Evolutionary conservation across 2,329 filamentous ascomycete species (phyloP).

Genomic region (Aspergillus ibericus): DNA sequence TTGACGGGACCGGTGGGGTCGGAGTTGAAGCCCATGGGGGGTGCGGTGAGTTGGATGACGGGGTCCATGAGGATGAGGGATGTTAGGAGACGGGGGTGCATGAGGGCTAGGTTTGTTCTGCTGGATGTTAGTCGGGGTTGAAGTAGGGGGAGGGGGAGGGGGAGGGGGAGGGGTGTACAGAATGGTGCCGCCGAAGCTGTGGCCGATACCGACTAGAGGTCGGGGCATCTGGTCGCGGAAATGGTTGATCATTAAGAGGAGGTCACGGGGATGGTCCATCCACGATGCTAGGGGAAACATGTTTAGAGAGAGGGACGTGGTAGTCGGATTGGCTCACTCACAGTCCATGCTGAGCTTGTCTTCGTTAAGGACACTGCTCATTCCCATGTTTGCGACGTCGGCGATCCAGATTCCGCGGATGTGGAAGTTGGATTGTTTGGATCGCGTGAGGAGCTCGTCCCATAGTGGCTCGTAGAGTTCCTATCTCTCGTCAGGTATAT

Average conservation of each 20-base stretch:
- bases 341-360: slow-evolving; percentile 11
- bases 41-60: background rate
- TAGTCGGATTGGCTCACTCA: background rate
- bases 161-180: slow-evolving; percentile 32
- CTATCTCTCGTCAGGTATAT: slow-evolving; percentile 38
- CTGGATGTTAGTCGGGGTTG: background rate
- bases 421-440: slow-evolving; percentile 57
- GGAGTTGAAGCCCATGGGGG: background rate
- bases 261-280: slow-evolving; percentile 13
- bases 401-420: slow-evolving; percentile 55
- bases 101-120: slow-evolving; percentile 4
- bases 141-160: background rate
- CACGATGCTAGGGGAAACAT: slow-evolving; percentile 4
- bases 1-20: background rate
- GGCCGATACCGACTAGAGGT: slow-evolving; percentile 10
- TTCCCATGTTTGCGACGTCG: slow-evolving; percentile 12
- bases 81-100: slow-evolving; percentile 10
- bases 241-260: slow-evolving; percentile 15
- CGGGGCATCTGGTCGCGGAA: slow-evolving; percentile 14
- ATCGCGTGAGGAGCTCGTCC: slow-evolving; percentile 67
- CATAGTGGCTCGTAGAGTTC: slow-evolving; percentile 86
- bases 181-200: slow-evolving; percentile 14
- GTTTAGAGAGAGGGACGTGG: background rate
- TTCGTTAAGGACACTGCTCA: slow-evolving; percentile 15
- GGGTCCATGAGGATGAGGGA: slow-evolving; percentile 9